Conservation (phyloP, 441 rosid species). For the Bocquillonia castaneifolia region DNA sequence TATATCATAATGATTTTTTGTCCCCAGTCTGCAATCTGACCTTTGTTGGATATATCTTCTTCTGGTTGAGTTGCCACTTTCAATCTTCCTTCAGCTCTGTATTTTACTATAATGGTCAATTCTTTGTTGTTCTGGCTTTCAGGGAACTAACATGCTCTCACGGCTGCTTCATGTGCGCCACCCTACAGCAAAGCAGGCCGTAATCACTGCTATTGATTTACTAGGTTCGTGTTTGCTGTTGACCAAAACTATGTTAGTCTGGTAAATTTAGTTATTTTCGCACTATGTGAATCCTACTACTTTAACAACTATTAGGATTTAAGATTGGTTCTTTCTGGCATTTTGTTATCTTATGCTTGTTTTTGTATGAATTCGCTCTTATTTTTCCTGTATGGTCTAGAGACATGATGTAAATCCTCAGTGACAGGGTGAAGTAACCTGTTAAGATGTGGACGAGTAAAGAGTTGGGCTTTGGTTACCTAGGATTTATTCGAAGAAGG, state of each 20-base stretch:
- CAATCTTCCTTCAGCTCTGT: slow-evolving; percentile 2
- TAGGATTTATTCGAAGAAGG: slow-evolving; percentile 12
- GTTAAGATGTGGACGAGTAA: background rate
- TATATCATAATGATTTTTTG: background rate
- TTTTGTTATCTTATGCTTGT: too few species aligned
- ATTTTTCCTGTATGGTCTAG: slow-evolving; percentile 6
- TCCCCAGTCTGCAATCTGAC: background rate
- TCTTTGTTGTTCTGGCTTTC: slow-evolving; percentile 34
- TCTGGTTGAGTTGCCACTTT: slow-evolving; percentile 15
- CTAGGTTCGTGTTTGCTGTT: slow-evolving; percentile 55
- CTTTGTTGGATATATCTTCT: background rate
- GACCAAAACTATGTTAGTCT: background rate
- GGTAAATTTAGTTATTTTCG: slow-evolving; percentile 1
- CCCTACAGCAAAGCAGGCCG: slow-evolving; percentile 97
- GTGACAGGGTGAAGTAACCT: background rate
- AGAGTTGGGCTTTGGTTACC: background rate
- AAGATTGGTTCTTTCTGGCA: background rate
- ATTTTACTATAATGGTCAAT: slow-evolving; percentile 10
- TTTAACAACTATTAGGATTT: background rate
- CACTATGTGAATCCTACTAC: background rate
- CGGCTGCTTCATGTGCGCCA: slow-evolving; percentile 94
- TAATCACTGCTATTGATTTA: slow-evolving; percentile 94
- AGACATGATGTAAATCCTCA: background rate
- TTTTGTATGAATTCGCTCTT: too few species aligned
- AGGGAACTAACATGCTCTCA: slow-evolving; percentile 99